Evolutionary conservation across 2,329 filamentous ascomycete genomes (phyloP).

Genomic region (Sclerotiophoma versabilis): DNA sequence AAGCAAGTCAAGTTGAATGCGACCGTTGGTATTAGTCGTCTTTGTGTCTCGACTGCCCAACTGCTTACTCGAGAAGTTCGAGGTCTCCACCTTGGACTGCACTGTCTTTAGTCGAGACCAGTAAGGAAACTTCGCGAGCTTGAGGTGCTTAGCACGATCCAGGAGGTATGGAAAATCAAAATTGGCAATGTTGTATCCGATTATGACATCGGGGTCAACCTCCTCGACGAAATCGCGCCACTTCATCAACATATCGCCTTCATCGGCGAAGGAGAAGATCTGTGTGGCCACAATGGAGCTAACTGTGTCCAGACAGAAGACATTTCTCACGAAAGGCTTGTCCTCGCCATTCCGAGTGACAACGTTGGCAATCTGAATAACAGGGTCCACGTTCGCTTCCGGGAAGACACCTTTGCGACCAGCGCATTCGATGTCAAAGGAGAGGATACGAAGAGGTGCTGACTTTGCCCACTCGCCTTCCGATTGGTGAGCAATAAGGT

Average conservation of each 20-base stretch:
- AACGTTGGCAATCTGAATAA: constrained; percentile 97
- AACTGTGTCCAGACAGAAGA: constrained; percentile 92
- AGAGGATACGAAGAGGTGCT: constrained; percentile 89
- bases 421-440: constrained; percentile 98
- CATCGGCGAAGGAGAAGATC: constrained; percentile 80
- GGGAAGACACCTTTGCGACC: constrained; percentile 98
- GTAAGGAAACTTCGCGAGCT: constrained; percentile 79
- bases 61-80: constrained; percentile 96
- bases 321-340: constrained; percentile 94
- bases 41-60: constrained; percentile 97
- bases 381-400: constrained; percentile 87
- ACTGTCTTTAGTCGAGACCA: constrained; percentile 81
- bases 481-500: constrained; percentile 85
- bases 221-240: constrained; percentile 91
- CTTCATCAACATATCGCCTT: constrained; percentile 87
- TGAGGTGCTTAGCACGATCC: constrained; percentile 84
- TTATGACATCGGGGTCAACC: constrained; percentile 96
- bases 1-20: constrained; percentile 91
- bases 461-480: constrained; percentile 98
- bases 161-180: constrained; percentile 98
- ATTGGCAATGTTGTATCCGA: constrained; percentile 98
- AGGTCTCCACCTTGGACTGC: constrained; percentile 74
- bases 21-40: constrained; percentile 90
- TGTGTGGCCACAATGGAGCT: constrained; percentile 95
- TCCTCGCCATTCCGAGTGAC: constrained; percentile 94